Conservation (phyloP, 352 stramenopile species). For the Aphanomyces astaci region DNA sequence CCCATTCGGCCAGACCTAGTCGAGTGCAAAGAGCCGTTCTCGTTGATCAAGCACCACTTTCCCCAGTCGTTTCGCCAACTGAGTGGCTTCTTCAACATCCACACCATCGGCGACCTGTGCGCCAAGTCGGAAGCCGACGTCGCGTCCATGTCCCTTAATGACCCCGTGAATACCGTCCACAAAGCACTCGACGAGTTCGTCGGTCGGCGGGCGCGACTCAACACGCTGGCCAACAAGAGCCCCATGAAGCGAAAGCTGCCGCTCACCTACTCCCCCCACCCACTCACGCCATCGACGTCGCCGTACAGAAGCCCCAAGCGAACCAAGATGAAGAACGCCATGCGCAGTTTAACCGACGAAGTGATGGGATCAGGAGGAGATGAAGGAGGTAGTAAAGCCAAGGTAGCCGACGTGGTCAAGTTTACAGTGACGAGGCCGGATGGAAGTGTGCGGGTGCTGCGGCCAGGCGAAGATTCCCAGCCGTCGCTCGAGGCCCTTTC, state of each 20-base stretch:
- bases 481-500: constrained; percentile 29
- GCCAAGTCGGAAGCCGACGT: constrained; percentile 41
- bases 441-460: constrained; percentile 32
- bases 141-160: constrained; percentile 50
- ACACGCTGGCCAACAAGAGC: constrained; percentile 26
- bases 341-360: not conserved
- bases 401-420: constrained; percentile 44
- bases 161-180: constrained; percentile 41
- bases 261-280: not conserved
- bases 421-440: constrained; percentile 40
- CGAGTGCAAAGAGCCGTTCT: constrained; percentile 40
- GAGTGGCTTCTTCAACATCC: constrained; percentile 57
- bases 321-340: not conserved
- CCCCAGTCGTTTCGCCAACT: constrained; percentile 46
- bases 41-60: constrained; percentile 42
- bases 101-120: constrained; percentile 60
- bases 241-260: constrained; percentile 2
- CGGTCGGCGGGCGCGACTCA: constrained; percentile 33
- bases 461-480: constrained; percentile 50
- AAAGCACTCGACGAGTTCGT: constrained; percentile 53
- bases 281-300: not conserved
- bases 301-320: not conserved
- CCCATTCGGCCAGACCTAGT: constrained; percentile 45
- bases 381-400: constrained; percentile 27
- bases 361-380: not conserved